Conservation (phyloP, 208 protist genomes). For the Naegleria gruberi region DNA sequence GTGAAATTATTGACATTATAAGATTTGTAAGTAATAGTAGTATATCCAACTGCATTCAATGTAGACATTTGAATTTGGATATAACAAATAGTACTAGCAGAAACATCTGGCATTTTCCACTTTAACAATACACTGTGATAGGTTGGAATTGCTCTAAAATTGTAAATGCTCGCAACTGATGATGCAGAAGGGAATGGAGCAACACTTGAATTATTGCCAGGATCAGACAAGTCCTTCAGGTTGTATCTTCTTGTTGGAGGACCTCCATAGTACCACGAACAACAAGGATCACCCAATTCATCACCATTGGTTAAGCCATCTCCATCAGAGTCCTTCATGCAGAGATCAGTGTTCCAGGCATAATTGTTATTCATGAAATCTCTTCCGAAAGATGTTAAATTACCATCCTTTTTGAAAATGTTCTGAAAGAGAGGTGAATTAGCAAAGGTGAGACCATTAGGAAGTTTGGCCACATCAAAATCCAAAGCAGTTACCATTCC, state of each 20-base stretch:
- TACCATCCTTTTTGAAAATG: background rate
- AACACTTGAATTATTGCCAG: background rate
- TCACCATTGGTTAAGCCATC: background rate
- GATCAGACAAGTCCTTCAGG: background rate
- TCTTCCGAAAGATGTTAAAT: background rate
- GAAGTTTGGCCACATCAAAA: background rate
- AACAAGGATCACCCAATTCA: constrained; percentile 11
- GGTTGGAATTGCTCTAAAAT: background rate
- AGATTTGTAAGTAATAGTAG: background rate
- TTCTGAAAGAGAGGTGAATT: background rate
- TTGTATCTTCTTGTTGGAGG: background rate
- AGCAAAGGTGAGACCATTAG: background rate
- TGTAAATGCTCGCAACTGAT: background rate
- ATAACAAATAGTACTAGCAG: background rate
- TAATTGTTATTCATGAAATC: background rate
- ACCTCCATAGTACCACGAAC: background rate
- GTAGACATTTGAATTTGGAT: background rate
- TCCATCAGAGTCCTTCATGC: background rate
- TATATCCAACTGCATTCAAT: background rate
- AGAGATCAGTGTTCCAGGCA: background rate
- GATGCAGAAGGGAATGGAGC: background rate
- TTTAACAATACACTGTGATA: background rate
- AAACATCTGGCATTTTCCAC: background rate
- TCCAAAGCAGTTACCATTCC: too few species aligned
- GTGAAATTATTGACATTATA: background rate